Evolutionary conservation across 164 flowering plant genomes (phyloP).

Genomic region (Vitis cinerea): DNA sequence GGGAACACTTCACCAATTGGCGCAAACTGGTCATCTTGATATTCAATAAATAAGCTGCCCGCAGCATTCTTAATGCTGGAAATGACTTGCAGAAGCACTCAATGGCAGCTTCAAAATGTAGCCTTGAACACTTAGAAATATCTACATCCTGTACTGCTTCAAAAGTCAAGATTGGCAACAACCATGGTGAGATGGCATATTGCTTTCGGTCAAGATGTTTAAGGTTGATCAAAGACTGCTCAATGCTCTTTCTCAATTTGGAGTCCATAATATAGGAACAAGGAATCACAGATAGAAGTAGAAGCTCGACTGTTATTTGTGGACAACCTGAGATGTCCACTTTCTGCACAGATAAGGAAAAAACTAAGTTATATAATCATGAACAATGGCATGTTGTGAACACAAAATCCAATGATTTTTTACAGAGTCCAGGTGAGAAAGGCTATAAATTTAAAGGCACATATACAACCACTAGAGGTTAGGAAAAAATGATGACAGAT

Average conservation of each 20-base stretch:
- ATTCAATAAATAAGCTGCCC: slow-evolving; percentile 52
- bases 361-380: background rate
- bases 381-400: background rate
- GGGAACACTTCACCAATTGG: slow-evolving; percentile 41
- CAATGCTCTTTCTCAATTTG: slow-evolving; percentile 22
- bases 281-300: slow-evolving; percentile 62
- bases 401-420: too few species aligned
- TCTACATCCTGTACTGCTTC: slow-evolving; percentile 60
- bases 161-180: slow-evolving; percentile 38
- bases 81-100: slow-evolving; percentile 56
- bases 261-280: slow-evolving; percentile 26
- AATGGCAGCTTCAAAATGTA: slow-evolving; percentile 45
- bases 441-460: background rate
- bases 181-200: slow-evolving; percentile 5
- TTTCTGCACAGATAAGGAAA: slow-evolving; percentile 40
- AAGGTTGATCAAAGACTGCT: slow-evolving; percentile 18
- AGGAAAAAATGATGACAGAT: background rate
- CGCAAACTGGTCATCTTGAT: slow-evolving; percentile 34
- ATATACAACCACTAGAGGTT: background rate
- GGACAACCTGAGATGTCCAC: slow-evolving; percentile 75
- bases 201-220: slow-evolving; percentile 13
- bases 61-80: slow-evolving; percentile 58
- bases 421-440: background rate
- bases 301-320: slow-evolving; percentile 45
- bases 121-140: slow-evolving; percentile 57